These are phyloP conservation scores for Coleophoma cylindrospora DNA, from an alignment of 2,329 filamentous ascomycete species.

Conservation along the genomic window DNA sequence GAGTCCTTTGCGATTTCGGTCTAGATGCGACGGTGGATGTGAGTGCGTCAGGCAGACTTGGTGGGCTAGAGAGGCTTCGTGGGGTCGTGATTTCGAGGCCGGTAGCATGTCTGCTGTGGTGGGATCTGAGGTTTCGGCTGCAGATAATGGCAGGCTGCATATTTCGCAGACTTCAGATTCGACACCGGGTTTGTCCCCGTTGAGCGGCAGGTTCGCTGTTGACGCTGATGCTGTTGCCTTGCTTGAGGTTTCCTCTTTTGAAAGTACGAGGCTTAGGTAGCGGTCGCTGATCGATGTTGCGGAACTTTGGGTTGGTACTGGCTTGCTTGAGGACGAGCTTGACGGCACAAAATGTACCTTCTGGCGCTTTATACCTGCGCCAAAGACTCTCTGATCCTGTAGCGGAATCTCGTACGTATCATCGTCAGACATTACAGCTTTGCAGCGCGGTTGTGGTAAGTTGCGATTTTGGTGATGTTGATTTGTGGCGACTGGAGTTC, in stretches of 20 bases:
- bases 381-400: conserved; percentile 54
- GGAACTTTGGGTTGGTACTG: conserved; percentile 23
- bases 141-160: conserved; percentile 51
- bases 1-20: conserved; percentile 66
- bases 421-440: conserved; percentile 35
- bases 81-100: conserved; percentile 27
- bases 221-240: not conserved
- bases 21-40: conserved; percentile 66
- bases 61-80: conserved; percentile 63
- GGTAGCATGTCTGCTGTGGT: conserved; percentile 14
- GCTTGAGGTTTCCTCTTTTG: conserved; percentile 6
- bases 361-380: conserved; percentile 58
- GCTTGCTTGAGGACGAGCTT: conserved; percentile 18
- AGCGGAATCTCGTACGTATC: conserved; percentile 54
- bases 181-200: not conserved
- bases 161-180: conserved; percentile 40
- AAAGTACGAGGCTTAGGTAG: conserved; percentile 63
- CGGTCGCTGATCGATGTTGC: conserved; percentile 38
- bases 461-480: not conserved
- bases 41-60: conserved; percentile 66
- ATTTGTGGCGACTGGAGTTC: not conserved
- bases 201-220: not conserved
- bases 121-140: conserved; percentile 1
- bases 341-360: conserved; percentile 50
- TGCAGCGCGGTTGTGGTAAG: not conserved